Evolutionary conservation across 179 eudicot genomes (phyloP).

Genomic region (Spergularia azorica): DNA sequence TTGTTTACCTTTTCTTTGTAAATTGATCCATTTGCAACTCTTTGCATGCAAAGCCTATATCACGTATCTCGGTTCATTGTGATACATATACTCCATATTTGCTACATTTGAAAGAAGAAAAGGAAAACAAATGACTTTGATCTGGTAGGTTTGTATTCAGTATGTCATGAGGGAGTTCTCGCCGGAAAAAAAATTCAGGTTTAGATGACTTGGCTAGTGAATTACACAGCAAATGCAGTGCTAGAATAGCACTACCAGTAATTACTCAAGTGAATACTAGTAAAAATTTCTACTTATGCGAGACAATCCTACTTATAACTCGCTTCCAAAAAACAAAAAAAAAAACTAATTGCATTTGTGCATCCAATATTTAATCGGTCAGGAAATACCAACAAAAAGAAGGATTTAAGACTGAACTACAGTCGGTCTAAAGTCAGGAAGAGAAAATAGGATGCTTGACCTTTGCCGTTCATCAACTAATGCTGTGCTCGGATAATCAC

Average conservation of each 20-base stretch:
- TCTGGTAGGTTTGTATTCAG: too few relatives aligned
- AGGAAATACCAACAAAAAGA: slow-evolving; percentile 4
- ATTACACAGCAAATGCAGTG: background rate
- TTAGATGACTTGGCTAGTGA: background rate
- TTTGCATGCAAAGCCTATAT: too few relatives aligned
- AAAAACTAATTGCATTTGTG: slow-evolving; percentile 12
- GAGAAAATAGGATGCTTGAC: slow-evolving; percentile 17
- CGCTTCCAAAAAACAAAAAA: slow-evolving; percentile 3
- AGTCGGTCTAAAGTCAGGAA: slow-evolving; percentile 22
- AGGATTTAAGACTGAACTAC: slow-evolving; percentile 8
- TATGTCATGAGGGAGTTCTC: too few relatives aligned
- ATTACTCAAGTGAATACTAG: slow-evolving; percentile 5
- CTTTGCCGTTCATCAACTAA: slow-evolving; percentile 17
- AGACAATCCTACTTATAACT: background rate
- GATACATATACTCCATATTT: too few relatives aligned
- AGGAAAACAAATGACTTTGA: too few relatives aligned
- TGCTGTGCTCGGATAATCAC: slow-evolving; percentile 17
- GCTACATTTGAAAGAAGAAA: too few relatives aligned
- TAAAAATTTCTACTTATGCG: slow-evolving; percentile 13
- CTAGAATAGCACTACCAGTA: slow-evolving; percentile 9
- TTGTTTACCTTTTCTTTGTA: too few relatives aligned
- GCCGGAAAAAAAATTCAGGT: too few relatives aligned
- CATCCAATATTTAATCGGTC: slow-evolving; percentile 13
- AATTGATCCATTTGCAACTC: too few relatives aligned
- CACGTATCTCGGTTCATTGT: too few relatives aligned